A percentile compares a stretch with the other conserved stretches of the same genome.
These are phyloP conservation scores for Paragyromitra xinjiangensis DNA, from an alignment of 495 filamentous ascomycete genomes.

Conservation along the genomic window DNA sequence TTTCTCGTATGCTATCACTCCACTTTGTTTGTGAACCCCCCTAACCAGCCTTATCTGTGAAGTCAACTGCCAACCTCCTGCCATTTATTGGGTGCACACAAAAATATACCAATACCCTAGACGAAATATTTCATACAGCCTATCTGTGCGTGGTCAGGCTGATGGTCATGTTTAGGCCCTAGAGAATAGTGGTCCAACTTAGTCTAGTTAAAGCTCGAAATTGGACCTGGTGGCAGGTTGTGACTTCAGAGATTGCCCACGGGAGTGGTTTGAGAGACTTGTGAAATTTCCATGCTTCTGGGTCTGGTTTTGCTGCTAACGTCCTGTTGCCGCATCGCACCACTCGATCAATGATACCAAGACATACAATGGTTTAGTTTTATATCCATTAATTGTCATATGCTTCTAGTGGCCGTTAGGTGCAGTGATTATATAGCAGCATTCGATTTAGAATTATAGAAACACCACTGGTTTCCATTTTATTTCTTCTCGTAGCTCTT, in stretches of 20 bases:
- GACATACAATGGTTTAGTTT: too few relatives aligned
- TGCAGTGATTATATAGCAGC: too few relatives aligned
- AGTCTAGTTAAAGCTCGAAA: not conserved
- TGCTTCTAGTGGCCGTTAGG: too few relatives aligned
- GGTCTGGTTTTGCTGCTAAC: too few relatives aligned
- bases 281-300: too few relatives aligned
- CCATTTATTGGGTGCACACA: not conserved
- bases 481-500: too few relatives aligned
- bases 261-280: not conserved
- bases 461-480: too few relatives aligned
- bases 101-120: not conserved
- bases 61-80: not conserved
- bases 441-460: too few relatives aligned
- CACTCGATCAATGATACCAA: too few relatives aligned
- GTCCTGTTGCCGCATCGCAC: too few relatives aligned
- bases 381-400: too few relatives aligned
- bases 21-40: not conserved
- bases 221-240: not conserved
- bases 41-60: not conserved
- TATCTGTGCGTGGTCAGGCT: slow-evolving; percentile 6
- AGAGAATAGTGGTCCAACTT: not conserved
- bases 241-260: not conserved
- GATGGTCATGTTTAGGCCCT: slow-evolving; percentile 1
- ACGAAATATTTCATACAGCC: not conserved
- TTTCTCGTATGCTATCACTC: not conserved